Percentiles rank a stretch among this genome's conserved stretches.
Conservation (phyloP, 1,139 yeast genomes). For the Saccharomyces hybrid region DNA sequence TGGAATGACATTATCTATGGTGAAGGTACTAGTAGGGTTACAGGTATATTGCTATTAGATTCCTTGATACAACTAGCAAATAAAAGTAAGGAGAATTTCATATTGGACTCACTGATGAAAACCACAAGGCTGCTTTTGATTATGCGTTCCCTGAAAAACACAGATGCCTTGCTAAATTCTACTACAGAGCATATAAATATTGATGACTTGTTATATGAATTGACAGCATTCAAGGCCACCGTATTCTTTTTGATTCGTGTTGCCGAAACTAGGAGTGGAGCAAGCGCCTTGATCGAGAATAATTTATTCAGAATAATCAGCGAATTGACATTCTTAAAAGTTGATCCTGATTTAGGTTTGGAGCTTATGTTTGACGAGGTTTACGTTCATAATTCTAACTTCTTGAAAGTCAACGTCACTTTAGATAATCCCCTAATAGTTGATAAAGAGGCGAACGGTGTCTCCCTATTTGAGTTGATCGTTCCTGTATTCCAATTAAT, state of each 20-base stretch:
- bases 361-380: conserved; percentile 37
- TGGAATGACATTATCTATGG: conserved; percentile 76
- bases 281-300: conserved; percentile 65
- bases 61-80: conserved; percentile 55
- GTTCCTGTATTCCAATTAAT: conserved; percentile 75
- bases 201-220: conserved; percentile 55
- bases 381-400: conserved; percentile 28
- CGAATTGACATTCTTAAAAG: conserved; percentile 48
- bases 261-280: conserved; percentile 71
- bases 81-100: conserved; percentile 45
- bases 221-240: conserved; percentile 69
- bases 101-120: conserved; percentile 53
- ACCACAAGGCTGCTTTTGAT: conserved; percentile 60
- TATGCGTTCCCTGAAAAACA: conserved; percentile 58
- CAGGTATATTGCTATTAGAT: conserved; percentile 68
- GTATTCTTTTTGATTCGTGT: conserved; percentile 63
- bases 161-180: conserved; percentile 52
- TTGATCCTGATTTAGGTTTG: conserved; percentile 79
- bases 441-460: conserved; percentile 24
- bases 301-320: conserved; percentile 60
- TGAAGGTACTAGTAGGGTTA: conserved; percentile 71
- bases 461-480: conserved; percentile 61
- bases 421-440: conserved; percentile 47
- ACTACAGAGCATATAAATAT: conserved; percentile 37
- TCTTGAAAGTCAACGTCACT: conserved; percentile 39